A percentile compares a stretch with the other conserved stretches of the same genome.
Evolutionary conservation across 225 moss, liverwort and hornwort species (phyloP).

Genomic region (Physcomitrellopsis africana): DNA sequence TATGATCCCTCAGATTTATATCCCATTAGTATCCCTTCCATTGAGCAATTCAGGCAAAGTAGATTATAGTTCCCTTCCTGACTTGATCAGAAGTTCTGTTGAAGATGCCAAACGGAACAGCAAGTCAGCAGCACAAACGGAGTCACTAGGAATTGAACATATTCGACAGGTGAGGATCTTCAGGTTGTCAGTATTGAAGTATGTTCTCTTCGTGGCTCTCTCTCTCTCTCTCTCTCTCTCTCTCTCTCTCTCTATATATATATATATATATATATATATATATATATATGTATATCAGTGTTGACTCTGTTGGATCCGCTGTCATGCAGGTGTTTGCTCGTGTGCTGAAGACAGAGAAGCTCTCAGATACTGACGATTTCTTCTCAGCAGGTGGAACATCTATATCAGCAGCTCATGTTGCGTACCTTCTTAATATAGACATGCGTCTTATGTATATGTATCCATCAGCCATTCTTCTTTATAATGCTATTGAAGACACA

Average conservation of each 20-base stretch:
- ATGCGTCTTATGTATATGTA: constrained; percentile 47
- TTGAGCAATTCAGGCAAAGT: constrained; percentile 54
- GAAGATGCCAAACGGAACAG: not conserved
- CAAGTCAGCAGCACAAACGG: not conserved
- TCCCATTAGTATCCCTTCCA: constrained; percentile 43
- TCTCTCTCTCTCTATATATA: too few relatives aligned
- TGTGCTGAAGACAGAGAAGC: constrained; percentile 26
- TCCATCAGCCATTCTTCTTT: constrained; percentile 44
- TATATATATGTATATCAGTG: not conserved
- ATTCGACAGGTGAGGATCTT: constrained; percentile 32
- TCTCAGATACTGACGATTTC: constrained; percentile 40
- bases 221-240: too few relatives aligned
- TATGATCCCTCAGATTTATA: constrained; percentile 50
- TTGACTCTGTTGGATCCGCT: constrained; percentile 15
- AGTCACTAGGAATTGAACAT: constrained; percentile 29
- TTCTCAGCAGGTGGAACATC: constrained; percentile 55
- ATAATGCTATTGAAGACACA: constrained; percentile 29
- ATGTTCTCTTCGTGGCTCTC: too few relatives aligned
- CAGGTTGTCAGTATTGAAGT: constrained; percentile 19
- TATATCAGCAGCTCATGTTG: constrained; percentile 55
- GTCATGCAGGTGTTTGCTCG: constrained; percentile 46
- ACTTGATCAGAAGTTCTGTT: constrained; percentile 20
- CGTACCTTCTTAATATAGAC: constrained; percentile 45
- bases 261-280: too few relatives aligned
- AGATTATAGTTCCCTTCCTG: constrained; percentile 37